phyloP scores from a whole-genome alignment of 257 asterid genomes.

The Datura wrightii region DNA sequence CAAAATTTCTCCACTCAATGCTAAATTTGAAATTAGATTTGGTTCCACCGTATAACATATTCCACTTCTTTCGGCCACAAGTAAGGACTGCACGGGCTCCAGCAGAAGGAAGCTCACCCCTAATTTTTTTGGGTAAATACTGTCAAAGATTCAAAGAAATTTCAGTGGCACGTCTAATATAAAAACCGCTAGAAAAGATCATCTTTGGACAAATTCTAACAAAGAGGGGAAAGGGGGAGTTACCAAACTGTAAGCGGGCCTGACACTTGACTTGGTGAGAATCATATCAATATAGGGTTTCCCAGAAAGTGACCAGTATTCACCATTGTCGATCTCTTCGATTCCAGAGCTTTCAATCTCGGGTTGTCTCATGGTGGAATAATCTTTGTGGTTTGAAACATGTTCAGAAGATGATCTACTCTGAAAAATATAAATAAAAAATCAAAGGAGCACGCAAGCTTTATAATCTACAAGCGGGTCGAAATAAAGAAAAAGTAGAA shows the following conservation, averaged over 20 bases:
- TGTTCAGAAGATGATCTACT: background rate
- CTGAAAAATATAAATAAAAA: background rate
- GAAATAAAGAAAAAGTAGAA: background rate
- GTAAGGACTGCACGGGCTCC: conserved; percentile 41
- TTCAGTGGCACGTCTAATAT: background rate
- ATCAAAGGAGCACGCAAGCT: background rate
- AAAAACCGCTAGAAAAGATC: background rate
- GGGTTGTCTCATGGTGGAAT: background rate
- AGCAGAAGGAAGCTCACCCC: conserved; percentile 37
- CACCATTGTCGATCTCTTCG: conserved; percentile 30
- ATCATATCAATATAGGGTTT: conserved; percentile 38
- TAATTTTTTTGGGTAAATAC: conserved; percentile 30
- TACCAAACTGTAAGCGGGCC: conserved; percentile 35
- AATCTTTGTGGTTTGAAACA: background rate
- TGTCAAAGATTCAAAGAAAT: conserved; percentile 16
- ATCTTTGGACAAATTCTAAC: background rate
- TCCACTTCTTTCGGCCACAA: conserved; percentile 51
- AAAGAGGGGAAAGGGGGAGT: background rate
- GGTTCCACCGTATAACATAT: conserved; percentile 36
- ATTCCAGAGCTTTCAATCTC: conserved; percentile 21
- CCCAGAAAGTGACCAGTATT: conserved; percentile 39
- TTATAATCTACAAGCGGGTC: background rate
- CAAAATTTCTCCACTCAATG: conserved; percentile 46
- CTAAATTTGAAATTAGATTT: conserved; percentile 22
- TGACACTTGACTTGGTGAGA: conserved; percentile 33